phyloP scores from a whole-genome alignment of 1,139 yeast species.

The Candida mesenterica region DNA sequence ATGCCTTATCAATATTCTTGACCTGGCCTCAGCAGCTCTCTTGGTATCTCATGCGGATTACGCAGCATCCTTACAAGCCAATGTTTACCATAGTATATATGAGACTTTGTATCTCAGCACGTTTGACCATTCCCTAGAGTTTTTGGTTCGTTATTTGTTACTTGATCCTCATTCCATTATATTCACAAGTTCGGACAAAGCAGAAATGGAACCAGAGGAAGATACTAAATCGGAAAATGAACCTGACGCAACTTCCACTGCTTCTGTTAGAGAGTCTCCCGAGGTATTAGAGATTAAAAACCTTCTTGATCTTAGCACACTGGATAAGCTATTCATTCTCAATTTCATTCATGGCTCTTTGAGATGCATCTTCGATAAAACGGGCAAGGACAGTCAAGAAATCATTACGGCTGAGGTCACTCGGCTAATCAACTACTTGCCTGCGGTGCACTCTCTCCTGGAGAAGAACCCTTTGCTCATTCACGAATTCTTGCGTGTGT shows the following conservation, averaged over 20 bases:
- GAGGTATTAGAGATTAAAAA: constrained; percentile 2
- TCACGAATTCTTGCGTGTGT: constrained; percentile 26
- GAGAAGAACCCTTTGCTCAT: constrained; percentile 17
- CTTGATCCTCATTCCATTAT: constrained; percentile 41
- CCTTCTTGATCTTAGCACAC: constrained; percentile 1
- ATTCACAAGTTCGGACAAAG: constrained; percentile 15
- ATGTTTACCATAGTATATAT: constrained; percentile 14
- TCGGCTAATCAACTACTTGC: constrained; percentile 5
- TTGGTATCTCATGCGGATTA: not conserved
- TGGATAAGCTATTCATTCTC: constrained; percentile 21
- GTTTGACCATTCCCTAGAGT: constrained; percentile 27
- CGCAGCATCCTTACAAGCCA: not conserved
- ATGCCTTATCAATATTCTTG: constrained; percentile 1
- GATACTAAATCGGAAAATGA: too few species aligned
- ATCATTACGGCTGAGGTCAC: not conserved
- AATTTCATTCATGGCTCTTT: constrained; percentile 30
- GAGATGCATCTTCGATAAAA: constrained; percentile 2
- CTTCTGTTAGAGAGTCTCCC: too few species aligned
- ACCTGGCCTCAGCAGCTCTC: not conserved
- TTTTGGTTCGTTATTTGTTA: constrained; percentile 37
- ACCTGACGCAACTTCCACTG: too few species aligned
- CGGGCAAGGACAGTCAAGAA: not conserved
- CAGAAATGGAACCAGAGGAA: too few species aligned
- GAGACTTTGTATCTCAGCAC: constrained; percentile 21
- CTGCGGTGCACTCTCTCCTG: constrained; percentile 17